Conservation (phyloP, 1,284 basidiomycete genomes). For the Retiboletus flavoniger region DNA sequence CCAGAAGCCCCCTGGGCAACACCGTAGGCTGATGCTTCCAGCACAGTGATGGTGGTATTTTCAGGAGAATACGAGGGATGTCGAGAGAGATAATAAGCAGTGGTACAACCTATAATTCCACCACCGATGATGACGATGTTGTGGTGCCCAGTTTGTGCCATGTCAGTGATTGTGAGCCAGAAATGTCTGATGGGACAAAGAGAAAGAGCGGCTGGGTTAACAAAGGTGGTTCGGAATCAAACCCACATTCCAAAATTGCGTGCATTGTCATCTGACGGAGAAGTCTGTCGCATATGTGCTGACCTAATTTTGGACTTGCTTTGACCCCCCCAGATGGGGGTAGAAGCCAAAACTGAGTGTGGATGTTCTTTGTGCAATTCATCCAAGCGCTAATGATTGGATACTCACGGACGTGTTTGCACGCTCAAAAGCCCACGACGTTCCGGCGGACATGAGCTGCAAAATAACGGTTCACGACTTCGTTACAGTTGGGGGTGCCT, state of each 20-base stretch:
- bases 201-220: not conserved
- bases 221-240: not conserved
- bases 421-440: not conserved
- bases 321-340: constrained; percentile 6
- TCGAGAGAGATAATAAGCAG: constrained; percentile 76
- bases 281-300: not conserved
- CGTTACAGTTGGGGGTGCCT: not conserved
- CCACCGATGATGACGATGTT: constrained; percentile 52
- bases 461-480: constrained; percentile 30
- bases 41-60: constrained; percentile 54
- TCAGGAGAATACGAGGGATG: constrained; percentile 48
- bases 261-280: not conserved
- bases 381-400: not conserved
- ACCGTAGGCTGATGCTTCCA: constrained; percentile 75
- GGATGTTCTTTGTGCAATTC: not conserved
- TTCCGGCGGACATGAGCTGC: constrained; percentile 1
- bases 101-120: constrained; percentile 80
- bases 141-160: constrained; percentile 18
- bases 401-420: not conserved
- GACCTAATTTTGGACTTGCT: constrained; percentile 5
- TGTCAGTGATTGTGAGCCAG: not conserved
- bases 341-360: not conserved
- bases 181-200: not conserved
- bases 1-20: constrained; percentile 79
- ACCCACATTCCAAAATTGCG: not conserved